phyloP scores from a whole-genome alignment of 768 basidiomycete species.

The Boletus bicolor region DNA sequence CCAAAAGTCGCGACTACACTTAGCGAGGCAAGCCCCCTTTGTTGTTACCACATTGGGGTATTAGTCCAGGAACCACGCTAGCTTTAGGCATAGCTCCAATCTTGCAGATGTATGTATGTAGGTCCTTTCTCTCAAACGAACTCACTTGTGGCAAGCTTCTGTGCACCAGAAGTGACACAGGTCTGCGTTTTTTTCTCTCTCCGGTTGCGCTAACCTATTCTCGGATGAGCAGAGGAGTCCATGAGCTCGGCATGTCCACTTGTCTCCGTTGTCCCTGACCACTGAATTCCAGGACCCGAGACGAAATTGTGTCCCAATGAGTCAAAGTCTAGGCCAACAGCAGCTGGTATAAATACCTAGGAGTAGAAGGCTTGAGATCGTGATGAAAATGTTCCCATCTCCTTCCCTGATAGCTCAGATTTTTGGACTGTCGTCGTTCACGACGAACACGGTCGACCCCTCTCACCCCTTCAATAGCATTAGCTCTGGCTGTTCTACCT shows the following conservation, averaged over 20 bases:
- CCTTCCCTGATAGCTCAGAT: constrained; percentile 23
- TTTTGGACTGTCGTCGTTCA: constrained; percentile 19
- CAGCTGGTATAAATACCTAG: constrained; percentile 6
- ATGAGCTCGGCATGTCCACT: background rate
- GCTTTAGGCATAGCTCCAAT: too few relatives aligned
- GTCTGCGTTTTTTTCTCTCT: background rate
- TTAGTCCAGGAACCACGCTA: too few relatives aligned
- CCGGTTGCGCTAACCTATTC: background rate
- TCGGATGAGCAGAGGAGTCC: background rate
- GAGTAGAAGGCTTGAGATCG: background rate
- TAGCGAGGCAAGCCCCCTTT: too few relatives aligned
- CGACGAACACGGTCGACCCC: constrained; percentile 18
- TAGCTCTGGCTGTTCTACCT: constrained; percentile 51
- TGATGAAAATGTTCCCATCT: constrained; percentile 15
- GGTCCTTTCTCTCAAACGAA: background rate
- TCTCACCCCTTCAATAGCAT: constrained; percentile 32
- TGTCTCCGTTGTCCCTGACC: background rate
- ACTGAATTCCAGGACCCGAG: background rate
- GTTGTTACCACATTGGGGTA: too few relatives aligned
- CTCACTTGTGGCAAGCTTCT: background rate
- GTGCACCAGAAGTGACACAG: background rate
- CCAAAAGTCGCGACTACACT: too few relatives aligned
- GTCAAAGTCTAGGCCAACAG: background rate
- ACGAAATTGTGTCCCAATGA: background rate
- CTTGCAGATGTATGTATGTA: too few relatives aligned